phyloP scores from a whole-genome alignment of 1,139 yeast species.

The Arxiozyma slooffiae region DNA sequence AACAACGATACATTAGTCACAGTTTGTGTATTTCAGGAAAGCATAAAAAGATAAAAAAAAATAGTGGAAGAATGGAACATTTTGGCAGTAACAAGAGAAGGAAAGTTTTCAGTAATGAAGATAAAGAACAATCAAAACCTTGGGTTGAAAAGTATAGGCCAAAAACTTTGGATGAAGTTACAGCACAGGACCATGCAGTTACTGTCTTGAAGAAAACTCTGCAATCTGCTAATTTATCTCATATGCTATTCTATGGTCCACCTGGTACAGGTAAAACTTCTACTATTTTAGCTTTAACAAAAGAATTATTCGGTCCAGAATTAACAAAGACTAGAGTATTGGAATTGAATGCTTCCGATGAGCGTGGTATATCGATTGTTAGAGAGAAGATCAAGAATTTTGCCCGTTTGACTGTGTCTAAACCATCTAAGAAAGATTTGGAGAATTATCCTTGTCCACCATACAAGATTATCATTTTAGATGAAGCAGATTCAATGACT shows the following conservation, averaged over 20 bases:
- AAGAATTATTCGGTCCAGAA: slow-evolving; percentile 67
- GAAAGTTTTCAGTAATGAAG: slow-evolving; percentile 13
- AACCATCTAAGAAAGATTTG: slow-evolving; percentile 59
- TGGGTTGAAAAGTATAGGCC: slow-evolving; percentile 44
- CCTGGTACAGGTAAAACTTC: slow-evolving; percentile 98
- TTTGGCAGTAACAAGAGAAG: slow-evolving; percentile 22
- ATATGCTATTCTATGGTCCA: slow-evolving; percentile 93
- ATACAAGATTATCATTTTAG: slow-evolving; percentile 71
- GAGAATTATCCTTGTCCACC: slow-evolving; percentile 88
- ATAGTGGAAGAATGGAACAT: slow-evolving; percentile 15
- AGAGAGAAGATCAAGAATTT: slow-evolving; percentile 87
- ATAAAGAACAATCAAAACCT: slow-evolving; percentile 25
- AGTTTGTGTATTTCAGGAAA: too few relatives aligned
- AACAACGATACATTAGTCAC: not conserved
- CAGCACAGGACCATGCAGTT: slow-evolving; percentile 89
- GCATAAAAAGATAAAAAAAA: not conserved
- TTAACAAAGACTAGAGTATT: slow-evolving; percentile 68
- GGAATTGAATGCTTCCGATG: slow-evolving; percentile 93
- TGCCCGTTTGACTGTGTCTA: slow-evolving; percentile 79
- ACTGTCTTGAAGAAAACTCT: slow-evolving; percentile 73
- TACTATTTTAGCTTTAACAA: slow-evolving; percentile 79
- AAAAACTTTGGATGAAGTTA: slow-evolving; percentile 66
- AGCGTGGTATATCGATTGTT: slow-evolving; percentile 87
- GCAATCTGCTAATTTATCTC: slow-evolving; percentile 77
- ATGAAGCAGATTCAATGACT: slow-evolving; percentile 99